Evolutionary conservation across 768 basidiomycete species (phyloP).

Genomic region (Lentinula sp.): DNA sequence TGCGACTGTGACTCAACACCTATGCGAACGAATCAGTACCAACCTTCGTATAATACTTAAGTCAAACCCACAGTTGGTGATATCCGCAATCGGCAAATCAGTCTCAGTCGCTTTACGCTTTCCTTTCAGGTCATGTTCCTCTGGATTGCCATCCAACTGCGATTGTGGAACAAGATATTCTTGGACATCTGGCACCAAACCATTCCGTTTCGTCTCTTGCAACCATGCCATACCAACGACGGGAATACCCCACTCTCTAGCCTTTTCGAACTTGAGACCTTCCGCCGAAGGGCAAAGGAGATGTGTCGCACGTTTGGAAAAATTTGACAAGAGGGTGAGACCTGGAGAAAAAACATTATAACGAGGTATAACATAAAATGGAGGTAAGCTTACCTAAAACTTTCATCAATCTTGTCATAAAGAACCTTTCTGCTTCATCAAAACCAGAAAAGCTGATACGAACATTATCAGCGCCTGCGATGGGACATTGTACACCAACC

Average conservation of each 20-base stretch:
- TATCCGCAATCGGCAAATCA: slow-evolving; percentile 29
- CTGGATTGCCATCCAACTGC: neutral
- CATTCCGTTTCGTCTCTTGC: slow-evolving; percentile 46
- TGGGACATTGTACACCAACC: slow-evolving; percentile 49
- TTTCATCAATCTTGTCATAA: slow-evolving; percentile 57
- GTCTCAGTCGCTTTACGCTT: slow-evolving; percentile 17
- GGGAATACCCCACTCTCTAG: slow-evolving; percentile 70
- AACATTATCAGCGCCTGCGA: slow-evolving; percentile 40
- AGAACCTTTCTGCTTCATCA: slow-evolving; percentile 61
- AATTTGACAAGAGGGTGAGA: slow-evolving; percentile 46
- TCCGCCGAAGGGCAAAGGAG: slow-evolving; percentile 67
- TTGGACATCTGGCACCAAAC: slow-evolving; percentile 30
- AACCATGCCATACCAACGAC: slow-evolving; percentile 74
- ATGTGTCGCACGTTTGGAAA: slow-evolving; percentile 69
- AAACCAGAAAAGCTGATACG: slow-evolving; percentile 71
- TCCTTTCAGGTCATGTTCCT: slow-evolving; percentile 16
- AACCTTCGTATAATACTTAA: neutral
- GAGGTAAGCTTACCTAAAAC: slow-evolving; percentile 46
- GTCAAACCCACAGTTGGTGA: slow-evolving; percentile 36
- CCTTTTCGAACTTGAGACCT: slow-evolving; percentile 76
- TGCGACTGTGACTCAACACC: slow-evolving; percentile 4
- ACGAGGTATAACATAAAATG: neutral
- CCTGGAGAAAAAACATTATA: slow-evolving; percentile 29
- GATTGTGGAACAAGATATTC: slow-evolving; percentile 24
- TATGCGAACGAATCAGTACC: neutral